A percentile compares a stretch with the other conserved stretches of the same genome.
phyloP scores from a whole-genome alignment of 768 basidiomycete genomes.

The Boletus barrowsii region DNA sequence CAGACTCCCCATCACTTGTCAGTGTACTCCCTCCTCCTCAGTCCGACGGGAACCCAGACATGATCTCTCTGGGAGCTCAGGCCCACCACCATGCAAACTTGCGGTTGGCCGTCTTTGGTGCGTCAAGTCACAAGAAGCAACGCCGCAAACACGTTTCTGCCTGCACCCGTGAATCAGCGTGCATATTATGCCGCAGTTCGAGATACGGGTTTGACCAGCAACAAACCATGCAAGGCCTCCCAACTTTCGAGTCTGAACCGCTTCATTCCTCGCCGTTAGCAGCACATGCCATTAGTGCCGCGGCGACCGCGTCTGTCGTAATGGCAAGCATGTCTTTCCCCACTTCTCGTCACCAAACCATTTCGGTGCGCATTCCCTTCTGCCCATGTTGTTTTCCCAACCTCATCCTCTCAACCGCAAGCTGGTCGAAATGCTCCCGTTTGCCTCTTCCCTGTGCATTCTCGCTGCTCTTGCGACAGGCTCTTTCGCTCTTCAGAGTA shows the following conservation, averaged over 20 bases:
- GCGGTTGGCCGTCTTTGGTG: conserved; percentile 2
- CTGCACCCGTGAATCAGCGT: conserved; percentile 22
- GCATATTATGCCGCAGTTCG: conserved; percentile 16
- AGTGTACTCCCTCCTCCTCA: background rate
- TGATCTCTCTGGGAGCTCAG: background rate
- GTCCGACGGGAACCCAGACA: background rate
- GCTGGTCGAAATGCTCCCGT: conserved; percentile 38
- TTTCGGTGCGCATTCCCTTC: conserved; percentile 29
- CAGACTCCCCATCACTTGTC: too few relatives aligned
- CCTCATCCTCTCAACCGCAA: conserved; percentile 19
- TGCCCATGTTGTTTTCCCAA: conserved; percentile 10
- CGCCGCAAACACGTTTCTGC: conserved; percentile 32
- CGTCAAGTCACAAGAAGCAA: conserved; percentile 21
- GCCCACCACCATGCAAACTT: background rate
- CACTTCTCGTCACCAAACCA: conserved; percentile 21
- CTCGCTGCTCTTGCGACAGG: conserved; percentile 34
- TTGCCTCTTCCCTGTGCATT: conserved; percentile 33
- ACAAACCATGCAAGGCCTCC: conserved; percentile 31
- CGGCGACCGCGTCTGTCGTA: conserved; percentile 31
- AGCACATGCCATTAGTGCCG: conserved; percentile 31
- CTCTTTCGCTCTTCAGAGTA: conserved; percentile 29
- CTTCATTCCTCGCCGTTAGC: conserved; percentile 26
- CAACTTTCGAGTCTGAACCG: conserved; percentile 27
- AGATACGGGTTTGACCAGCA: conserved; percentile 21
- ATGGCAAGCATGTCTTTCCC: conserved; percentile 29